Evolutionary conservation across 257 asterid species (phyloP), one percentile per base, ranked within the genome.

Genomic region (Nicotiana noctiflora): DNA sequence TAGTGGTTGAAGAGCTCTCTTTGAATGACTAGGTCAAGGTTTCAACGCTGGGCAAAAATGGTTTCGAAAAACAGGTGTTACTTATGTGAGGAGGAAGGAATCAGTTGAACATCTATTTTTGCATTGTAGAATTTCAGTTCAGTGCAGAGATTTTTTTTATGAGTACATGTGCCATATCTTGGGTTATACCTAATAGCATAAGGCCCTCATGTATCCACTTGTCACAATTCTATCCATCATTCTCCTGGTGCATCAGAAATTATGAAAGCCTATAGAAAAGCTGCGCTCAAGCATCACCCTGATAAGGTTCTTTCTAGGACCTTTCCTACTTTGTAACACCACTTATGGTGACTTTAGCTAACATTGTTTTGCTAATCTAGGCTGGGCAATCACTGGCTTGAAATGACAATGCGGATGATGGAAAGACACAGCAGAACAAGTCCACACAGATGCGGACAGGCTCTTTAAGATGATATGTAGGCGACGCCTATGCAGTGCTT

Each of bases 401-500:
- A 90, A 91, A 80, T 85, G 99, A 95, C 83, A 89, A 91, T 86
- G 85, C 84, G 51, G 98, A 92, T 86, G 94, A 92, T 83, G 88
- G 99, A 95, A 88, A 84, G 93, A 92, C 89, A 91, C 92, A 87
- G 91, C 91, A 81, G 93, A 86, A 82, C 93, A 89, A 85, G 93
- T 92, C 78, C 91, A 86, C 74, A 93, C 86, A 88, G 97, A 93
- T 83, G 98, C 98, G 60, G 98, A 93, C 59, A 89, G 90, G 84
- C 97, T 95, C 83, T 95, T 95, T 82, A 95, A 93, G 88, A 95
- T 93, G 92, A 91, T 95, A n/a, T n/a, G n/a, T n/a, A 63, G 97
- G 97, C 80, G 98, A 95, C 89, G 99, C 99, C 77, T 91, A 95
- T 89, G 94, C 97, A 19, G 91, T 95, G 81, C 98, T 95, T 81